These are phyloP conservation scores for Didymellaceae sp. DNA, from an alignment of 2,329 filamentous ascomycete genomes.

Conservation along the genomic window DNA sequence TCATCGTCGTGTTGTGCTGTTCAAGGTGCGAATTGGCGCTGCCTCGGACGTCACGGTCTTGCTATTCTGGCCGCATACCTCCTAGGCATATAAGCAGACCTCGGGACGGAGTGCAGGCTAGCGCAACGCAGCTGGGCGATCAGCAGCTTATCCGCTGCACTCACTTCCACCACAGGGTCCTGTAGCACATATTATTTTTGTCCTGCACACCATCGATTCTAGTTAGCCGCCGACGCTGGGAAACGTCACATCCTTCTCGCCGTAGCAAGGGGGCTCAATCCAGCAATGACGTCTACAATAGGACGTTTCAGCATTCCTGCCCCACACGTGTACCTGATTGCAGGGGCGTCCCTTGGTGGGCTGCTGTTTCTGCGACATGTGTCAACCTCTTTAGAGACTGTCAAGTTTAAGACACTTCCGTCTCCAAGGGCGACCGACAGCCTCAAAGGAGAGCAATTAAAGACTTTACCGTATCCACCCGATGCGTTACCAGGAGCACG, in stretches of 20 bases:
- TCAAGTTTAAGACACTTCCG: constrained; percentile 22
- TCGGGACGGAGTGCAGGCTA: constrained; percentile 7
- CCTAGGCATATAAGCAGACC: too few relatives aligned
- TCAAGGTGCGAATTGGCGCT: too few relatives aligned
- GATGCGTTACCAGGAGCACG: constrained; percentile 72
- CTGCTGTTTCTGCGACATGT: constrained; percentile 33
- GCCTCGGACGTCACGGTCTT: too few relatives aligned
- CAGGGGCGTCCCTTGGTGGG: constrained; percentile 36
- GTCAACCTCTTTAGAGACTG: constrained; percentile 25
- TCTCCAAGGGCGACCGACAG: constrained; percentile 38
- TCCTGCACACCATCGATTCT: constrained; percentile 24
- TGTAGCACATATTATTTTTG: constrained; percentile 23
- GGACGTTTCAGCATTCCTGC: constrained; percentile 26
- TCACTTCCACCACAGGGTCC: constrained; percentile 10
- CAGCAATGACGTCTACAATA: constrained; percentile 18
- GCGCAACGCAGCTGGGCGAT: constrained; percentile 13
- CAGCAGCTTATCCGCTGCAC: constrained; percentile 6
- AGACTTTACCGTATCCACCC: constrained; percentile 65
- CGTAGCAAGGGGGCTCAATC: constrained; percentile 17
- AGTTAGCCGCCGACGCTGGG: constrained; percentile 16
- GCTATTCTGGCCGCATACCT: not conserved
- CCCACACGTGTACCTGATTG: constrained; percentile 29
- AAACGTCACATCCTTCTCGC: constrained; percentile 16
- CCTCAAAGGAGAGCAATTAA: constrained; percentile 27
- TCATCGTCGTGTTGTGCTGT: not conserved